These are phyloP conservation scores for Xylaria digitata DNA, from an alignment of 2,329 filamentous ascomycete genomes.

Conservation along the genomic window DNA sequence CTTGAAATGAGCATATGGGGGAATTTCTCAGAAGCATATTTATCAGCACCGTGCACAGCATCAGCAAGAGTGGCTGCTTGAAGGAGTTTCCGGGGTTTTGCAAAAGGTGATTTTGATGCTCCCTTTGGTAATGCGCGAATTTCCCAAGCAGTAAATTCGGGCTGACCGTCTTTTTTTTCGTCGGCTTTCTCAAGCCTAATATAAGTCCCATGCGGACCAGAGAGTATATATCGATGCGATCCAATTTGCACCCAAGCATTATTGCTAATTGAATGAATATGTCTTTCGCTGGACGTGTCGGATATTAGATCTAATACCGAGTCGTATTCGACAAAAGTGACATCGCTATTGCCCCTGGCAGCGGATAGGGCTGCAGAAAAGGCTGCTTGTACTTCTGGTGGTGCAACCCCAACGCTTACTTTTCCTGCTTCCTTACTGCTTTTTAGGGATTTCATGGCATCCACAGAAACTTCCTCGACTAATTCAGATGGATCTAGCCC, in stretches of 20 bases:
- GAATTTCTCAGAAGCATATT: constrained; percentile 75
- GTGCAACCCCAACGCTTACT: constrained; percentile 46
- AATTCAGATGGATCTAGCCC: constrained; percentile 87
- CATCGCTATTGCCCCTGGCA: constrained; percentile 50
- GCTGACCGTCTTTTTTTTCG: constrained; percentile 46
- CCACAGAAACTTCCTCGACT: constrained; percentile 72
- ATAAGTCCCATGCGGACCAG: constrained; percentile 71
- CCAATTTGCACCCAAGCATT: constrained; percentile 86
- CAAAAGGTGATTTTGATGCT: constrained; percentile 68
- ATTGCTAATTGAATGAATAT: constrained; percentile 80
- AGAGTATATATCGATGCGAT: constrained; percentile 77
- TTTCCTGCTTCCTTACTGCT: constrained; percentile 59
- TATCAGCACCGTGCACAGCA: constrained; percentile 87
- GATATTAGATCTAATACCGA: constrained; percentile 90
- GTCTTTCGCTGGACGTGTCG: constrained; percentile 80
- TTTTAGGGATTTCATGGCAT: constrained; percentile 69
- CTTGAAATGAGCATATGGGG: constrained; percentile 74
- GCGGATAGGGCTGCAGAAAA: not conserved
- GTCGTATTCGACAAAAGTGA: constrained; percentile 91
- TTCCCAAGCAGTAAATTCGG: constrained; percentile 59
- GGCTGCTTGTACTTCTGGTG: constrained; percentile 24
- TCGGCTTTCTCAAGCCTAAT: constrained; percentile 62
- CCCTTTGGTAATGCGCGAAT: constrained; percentile 60
- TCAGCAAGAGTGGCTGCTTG: constrained; percentile 73
- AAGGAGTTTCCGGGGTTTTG: constrained; percentile 75